phyloP scores from a whole-genome alignment of 1,284 basidiomycete genomes.

The Puccinia polysora region DNA sequence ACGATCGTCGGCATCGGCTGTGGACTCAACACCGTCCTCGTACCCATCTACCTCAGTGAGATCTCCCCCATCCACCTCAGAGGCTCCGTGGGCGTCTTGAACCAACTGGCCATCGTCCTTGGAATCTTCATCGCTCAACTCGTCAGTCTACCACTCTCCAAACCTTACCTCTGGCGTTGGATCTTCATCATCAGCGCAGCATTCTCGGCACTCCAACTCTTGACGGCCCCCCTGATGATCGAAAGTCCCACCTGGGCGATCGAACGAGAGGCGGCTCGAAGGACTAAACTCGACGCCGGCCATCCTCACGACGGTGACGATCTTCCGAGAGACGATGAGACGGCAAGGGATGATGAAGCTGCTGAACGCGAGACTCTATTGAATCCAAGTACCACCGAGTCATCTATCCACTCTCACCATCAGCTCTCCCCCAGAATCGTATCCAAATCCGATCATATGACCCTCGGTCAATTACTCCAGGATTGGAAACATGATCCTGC shows the following conservation, averaged over 20 bases:
- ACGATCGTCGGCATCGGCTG: constrained; percentile 72
- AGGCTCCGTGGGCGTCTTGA: constrained; percentile 73
- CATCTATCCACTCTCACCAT: neutral
- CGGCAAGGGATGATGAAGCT: neutral
- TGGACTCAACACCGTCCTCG: constrained; percentile 77
- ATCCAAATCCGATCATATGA: too few relatives aligned
- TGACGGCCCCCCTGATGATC: constrained; percentile 48
- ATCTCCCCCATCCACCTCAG: constrained; percentile 69
- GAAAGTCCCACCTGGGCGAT: constrained; percentile 21
- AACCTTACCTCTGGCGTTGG: constrained; percentile 66
- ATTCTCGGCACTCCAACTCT: constrained; percentile 62
- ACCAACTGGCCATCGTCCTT: constrained; percentile 78
- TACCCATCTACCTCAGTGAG: constrained; percentile 76
- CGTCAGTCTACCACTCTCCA: constrained; percentile 63
- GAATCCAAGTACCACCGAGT: neutral
- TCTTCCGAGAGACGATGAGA: neutral
- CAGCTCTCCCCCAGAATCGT: neutral
- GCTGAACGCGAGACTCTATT: constrained; percentile 19
- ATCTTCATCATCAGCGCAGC: constrained; percentile 66
- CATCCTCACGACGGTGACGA: neutral
- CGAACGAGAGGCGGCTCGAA: constrained; percentile 6
- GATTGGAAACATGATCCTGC: constrained; percentile 28
- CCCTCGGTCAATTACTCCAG: neutral
- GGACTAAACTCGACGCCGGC: neutral
- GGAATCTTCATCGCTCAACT: constrained; percentile 75